Percentiles rank a stretch among this genome's conserved stretches.
phyloP scores from a whole-genome alignment of 352 stramenopile species.

The Thraustochytrium sp. region DNA sequence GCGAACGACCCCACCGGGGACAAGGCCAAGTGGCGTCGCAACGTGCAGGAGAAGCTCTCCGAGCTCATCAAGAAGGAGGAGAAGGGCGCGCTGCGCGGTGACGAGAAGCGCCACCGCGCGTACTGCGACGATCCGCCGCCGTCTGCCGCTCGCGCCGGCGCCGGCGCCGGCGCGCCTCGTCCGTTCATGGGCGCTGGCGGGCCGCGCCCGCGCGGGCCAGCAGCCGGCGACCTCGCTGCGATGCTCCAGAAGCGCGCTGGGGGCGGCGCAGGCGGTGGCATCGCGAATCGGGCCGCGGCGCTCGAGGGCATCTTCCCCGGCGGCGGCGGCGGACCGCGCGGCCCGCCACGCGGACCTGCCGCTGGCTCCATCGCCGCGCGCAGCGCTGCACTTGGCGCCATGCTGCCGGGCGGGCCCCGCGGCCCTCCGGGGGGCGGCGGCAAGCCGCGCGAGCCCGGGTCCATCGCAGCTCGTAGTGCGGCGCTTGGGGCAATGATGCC shows the following conservation, averaged over 20 bases:
- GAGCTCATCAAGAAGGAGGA: conserved; percentile 43
- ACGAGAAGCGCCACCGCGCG: neutral
- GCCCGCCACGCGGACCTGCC: neutral
- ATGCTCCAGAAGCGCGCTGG: neutral
- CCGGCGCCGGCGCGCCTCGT: neutral
- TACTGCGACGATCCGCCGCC: neutral
- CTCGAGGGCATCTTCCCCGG: neutral
- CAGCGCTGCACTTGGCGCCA: neutral
- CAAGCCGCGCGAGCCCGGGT: too few species aligned
- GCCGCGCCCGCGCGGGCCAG: neutral
- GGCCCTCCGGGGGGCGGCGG: too few species aligned
- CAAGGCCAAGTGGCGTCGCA: conserved; percentile 48
- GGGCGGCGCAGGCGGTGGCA: neutral
- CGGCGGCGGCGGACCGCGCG: neutral
- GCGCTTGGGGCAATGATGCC: neutral
- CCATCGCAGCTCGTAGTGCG: neutral
- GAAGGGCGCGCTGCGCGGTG: conserved; percentile 11
- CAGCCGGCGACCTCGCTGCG: neutral
- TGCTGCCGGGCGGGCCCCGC: neutral
- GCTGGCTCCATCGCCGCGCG: neutral
- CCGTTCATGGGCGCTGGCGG: neutral
- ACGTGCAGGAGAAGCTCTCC: conserved; percentile 42
- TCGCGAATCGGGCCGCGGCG: neutral
- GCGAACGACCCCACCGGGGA: conserved; percentile 53
- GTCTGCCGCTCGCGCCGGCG: neutral